Evolutionary conservation across 306 rosid species (phyloP), one percentile per base, ranked within the genome.

Genomic region (Citrullus colocynthis): DNA sequence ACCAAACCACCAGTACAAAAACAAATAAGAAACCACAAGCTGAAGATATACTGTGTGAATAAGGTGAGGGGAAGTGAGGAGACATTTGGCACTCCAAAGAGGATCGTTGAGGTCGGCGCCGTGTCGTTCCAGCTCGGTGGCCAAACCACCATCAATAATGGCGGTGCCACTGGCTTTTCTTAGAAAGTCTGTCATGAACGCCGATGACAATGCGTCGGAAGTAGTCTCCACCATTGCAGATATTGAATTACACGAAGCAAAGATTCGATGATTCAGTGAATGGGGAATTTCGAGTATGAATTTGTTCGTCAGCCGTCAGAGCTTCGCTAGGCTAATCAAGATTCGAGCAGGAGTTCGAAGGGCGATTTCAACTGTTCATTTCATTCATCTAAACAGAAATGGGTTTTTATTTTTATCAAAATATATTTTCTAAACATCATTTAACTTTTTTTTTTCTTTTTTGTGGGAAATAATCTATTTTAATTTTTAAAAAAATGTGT

Each of bases 21-120:
- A 11, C 52, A 42, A 67, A 10, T 14, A 44, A 42, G 24, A 48
- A 48, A 1, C 59, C 3, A 71, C 13, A 24, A 44, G 6, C 58
- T 42, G 36, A 20, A 72, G 21, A 36, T 20, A 81, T 89, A 94
- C 98, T 89, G 89, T 86, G 80, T 91, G 79, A 39, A 92, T 88
- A n/a, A 94, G 96, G 39, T 94, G 95, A 5, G 98, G 86, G 1
- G 97, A 90, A 57, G 66, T 83, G 62, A 92, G 66, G 45, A 94
- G 95, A 87, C 96, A 94, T 82, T 89, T 94, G 83, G 97, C 95
- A 79, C 98, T 92, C 98, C 98, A 94, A 11, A 94, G 90, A 70
- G 97, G 89, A 76, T 94, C 98, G 63, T 92, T 80, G 67, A 94
- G 92, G 81, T 94, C 93, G 20, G 96, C 96, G 0, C 98, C 98